Base-by-base conservation (phyloP, 352 stramenopile genomes). In the Globisporangium parvum region DNA sequence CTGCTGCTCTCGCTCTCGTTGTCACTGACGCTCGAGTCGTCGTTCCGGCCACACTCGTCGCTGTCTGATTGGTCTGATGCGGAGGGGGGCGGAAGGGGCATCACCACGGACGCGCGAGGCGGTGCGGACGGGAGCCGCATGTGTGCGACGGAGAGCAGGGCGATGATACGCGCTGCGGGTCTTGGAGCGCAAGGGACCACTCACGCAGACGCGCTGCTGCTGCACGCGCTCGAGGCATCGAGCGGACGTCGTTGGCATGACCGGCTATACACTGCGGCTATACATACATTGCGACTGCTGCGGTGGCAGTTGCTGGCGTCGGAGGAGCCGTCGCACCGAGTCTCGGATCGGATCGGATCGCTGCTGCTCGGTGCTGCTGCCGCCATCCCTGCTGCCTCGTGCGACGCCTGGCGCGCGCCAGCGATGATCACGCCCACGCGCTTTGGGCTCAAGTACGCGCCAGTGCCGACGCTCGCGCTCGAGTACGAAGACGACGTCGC, bases 361-460 rank as follows among this genome's bases (percentile, higher is more conserved):
- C n/a, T n/a, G 26, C 18, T 50, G 6, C 26, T 31, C 26, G 26
- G 26, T 31, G 26, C 26, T 31, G 26, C 20, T 49, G 51, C 9
- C 39, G 51, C 0, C 31, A 37, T 39, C 20, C 17, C 35, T 39
- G 21, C 10, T 37, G 20, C 26, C 14, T 20, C 9, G 0, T 20
- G 18, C 6, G 21, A 6, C 47, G 26, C 4, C 8, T 40, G 20
- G 0, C 42, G 26, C 6, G 11, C 15, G 24, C 26, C 21, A 14
- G 40, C 9, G 44, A 88, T 80, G 80, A 88, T 91, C 75, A 73
- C 77, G 8, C 81, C 84, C 46, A 91, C 70, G 23, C 75, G 84
- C 51, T 86, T 93, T 47, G 84, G 84, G 0, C 74, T 93, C 70
- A 93, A 93, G 74, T 93, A 83, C 63, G 68, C 70, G 53, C 84